Evolutionary conservation across 1,284 basidiomycete genomes (phyloP), one percentile per base, ranked within the genome.

Genomic region (Ustilago esculenta): DNA sequence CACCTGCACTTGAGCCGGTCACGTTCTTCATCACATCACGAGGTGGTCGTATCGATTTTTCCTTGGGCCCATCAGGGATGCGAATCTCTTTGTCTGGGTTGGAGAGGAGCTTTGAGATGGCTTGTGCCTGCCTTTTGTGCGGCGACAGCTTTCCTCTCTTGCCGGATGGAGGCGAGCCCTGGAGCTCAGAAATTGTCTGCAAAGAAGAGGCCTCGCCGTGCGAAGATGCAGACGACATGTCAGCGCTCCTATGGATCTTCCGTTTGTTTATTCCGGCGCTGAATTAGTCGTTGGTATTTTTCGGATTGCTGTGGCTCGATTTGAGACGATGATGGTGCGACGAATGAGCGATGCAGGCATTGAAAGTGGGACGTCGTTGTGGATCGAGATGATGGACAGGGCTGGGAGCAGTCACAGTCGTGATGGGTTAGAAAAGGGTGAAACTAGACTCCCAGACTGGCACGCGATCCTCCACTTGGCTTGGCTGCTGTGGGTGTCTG

Each of bases 11-110:
- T 32, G 72, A 76, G 35, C 80, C 82, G 40, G 65, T 59, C 7
- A 81, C 78, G 45, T 81, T 98, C 87, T 96, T 97, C 90, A 98
- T 95, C 90, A 76, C 75, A 43, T 80, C 80, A 17, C 74, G 60
- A n/a, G 76, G 79, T 18, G 71, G 53, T 36, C 75, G 67, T 24
- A 77, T 59, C 17, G 54, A 50, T 54, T 74, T 73, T 25, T 68
- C 65, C 39, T 60, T 65, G 9, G 68, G 53, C 4, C 61, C 55
- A 2, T 45, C 39, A 0, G 80, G 74, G 24, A 81, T 60, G 10
- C 52, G 44, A 10, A 79, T 64, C 37, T 69, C 54, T 25, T 68
- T 73, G 14, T 74, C 58, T 0, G 80, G 80, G 32, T 79, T 52
- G n/a, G 73, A 55, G 0, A 80, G 66, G n/a, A 81, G 65, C 40